Evolutionary conservation across 257 asterid genomes (phyloP).

Genomic region (Rauvolfia tetraphylla): DNA sequence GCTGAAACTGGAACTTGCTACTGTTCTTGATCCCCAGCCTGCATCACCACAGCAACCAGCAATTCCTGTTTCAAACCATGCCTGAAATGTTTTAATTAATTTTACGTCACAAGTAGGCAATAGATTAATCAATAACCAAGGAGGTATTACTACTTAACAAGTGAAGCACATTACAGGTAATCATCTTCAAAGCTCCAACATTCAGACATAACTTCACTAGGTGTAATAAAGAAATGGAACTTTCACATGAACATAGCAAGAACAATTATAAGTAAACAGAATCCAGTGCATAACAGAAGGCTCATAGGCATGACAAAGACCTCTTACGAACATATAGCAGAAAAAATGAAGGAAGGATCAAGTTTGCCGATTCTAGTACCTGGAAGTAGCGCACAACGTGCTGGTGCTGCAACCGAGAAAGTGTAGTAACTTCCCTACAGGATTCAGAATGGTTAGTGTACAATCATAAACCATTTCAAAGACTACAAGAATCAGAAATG

Average conservation of each 20-base stretch:
- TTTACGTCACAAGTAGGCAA: conserved; percentile 5
- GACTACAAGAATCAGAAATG: neutral
- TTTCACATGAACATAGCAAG: neutral
- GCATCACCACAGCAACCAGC: conserved; percentile 48
- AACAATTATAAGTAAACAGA: neutral
- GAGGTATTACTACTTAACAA: neutral
- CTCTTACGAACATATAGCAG: conserved; percentile 4
- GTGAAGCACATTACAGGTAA: neutral
- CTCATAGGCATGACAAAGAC: neutral
- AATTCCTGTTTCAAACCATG: conserved; percentile 95
- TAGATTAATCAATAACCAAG: conserved; percentile 4
- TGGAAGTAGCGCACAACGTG: conserved; percentile 98
- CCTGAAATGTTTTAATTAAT: conserved; percentile 47
- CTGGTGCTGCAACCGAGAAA: conserved; percentile 92
- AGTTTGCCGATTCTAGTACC: conserved; percentile 40
- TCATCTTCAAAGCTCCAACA: neutral
- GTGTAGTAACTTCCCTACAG: conserved; percentile 91
- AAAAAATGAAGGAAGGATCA: conserved; percentile 10
- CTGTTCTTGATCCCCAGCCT: conserved; percentile 56
- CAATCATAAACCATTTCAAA: neutral
- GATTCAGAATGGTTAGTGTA: neutral
- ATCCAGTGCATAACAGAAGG: neutral
- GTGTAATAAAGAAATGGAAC: neutral
- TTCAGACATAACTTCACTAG: neutral
- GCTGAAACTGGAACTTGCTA: conserved; percentile 68